phyloP scores from a whole-genome alignment of 148 eudicot species.

The Chenopodium quinoa region DNA sequence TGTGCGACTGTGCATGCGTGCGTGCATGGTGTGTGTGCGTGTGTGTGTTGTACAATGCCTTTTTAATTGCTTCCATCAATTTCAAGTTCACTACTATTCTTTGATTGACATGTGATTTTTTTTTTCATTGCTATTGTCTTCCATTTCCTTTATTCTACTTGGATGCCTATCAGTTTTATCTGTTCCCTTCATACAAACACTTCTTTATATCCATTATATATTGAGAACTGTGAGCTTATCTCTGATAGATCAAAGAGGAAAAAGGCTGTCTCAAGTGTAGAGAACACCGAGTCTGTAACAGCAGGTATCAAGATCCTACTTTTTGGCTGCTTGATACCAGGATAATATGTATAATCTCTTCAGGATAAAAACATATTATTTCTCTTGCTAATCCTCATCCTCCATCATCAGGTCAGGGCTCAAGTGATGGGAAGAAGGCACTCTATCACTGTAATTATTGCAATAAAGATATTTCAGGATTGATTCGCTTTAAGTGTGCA shows the following conservation, averaged over 20 bases:
- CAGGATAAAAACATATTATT: neutral
- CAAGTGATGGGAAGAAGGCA: slow-evolving; percentile 76
- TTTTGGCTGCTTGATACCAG: neutral
- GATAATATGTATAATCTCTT: neutral
- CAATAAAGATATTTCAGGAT: slow-evolving; percentile 90
- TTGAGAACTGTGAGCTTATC: slow-evolving; percentile 3
- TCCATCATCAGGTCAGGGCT: slow-evolving; percentile 56
- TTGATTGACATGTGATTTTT: neutral
- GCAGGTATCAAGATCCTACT: slow-evolving; percentile 48
- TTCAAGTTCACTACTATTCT: neutral
- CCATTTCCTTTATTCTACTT: neutral
- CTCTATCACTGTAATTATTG: slow-evolving; percentile 94
- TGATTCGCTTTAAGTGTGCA: slow-evolving; percentile 80
- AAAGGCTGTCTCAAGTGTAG: slow-evolving; percentile 62
- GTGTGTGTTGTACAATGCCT: too few species aligned
- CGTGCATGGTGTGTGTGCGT: too few species aligned
- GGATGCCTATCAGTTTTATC: neutral
- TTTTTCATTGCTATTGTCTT: slow-evolving; percentile 3
- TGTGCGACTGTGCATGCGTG: too few species aligned
- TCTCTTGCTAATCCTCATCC: slow-evolving; percentile 6
- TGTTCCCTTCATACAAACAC: neutral
- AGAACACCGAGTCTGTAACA: slow-evolving; percentile 63
- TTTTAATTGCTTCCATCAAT: neutral
- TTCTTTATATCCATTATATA: slow-evolving; percentile 4
- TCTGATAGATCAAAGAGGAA: slow-evolving; percentile 78